Base-by-base conservation (phyloP, 2,329 filamentous ascomycete genomes). In the Fusarium brevicatenulatum region DNA sequence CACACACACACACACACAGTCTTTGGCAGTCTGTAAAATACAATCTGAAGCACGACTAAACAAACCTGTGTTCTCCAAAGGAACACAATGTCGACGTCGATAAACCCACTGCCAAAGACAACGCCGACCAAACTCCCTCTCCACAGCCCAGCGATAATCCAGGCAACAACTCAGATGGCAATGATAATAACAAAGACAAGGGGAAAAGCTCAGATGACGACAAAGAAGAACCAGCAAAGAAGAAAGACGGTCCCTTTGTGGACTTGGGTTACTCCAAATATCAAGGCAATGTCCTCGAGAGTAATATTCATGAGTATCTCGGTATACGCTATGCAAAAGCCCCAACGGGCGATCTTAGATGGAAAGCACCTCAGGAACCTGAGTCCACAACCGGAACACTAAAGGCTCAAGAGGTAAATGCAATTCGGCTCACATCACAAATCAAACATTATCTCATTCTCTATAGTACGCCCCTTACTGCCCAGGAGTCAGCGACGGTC, bases 321-420 rank as follows among this genome's bases (percentile, higher is more conserved):
- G 86, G 86, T 18, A 80, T 86, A 78, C 85, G 87, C 47, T 90
- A 85, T 76, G 88, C 88, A 16, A 81, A 83, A 19, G 81, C 87
- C n/a, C 87, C 88, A 9, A 63, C 85, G 1, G 85, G 83, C 4
- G 80, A 87, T 43, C 79, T 88, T 39, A 83, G 88, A 59, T 90
- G 86, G 81, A 80, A 84, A 32, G 84, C 86, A 23, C 88, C 88
- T 2, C 78, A 82, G 21, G 80, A 84, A 39, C 87, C 87, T 7
- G 78, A 77, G 5, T 78, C 66, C 7, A 76, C 78, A 16, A 66
- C 76, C 2, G 74, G 71, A 5, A 76, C 81, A 1, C 82, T 85
- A 78, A 76, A 81, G 63, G 81, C 83, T 21, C 74, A 82, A 63
- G 49, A 79, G 73, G 81, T 83, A 76, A 58, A 46, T 10, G 3